A percentile compares a stretch with the other conserved stretches of the same genome.
These are phyloP conservation scores for Acanthamoeba sp. DNA, from an alignment of 208 protist genomes.

Conservation along the genomic window DNA sequence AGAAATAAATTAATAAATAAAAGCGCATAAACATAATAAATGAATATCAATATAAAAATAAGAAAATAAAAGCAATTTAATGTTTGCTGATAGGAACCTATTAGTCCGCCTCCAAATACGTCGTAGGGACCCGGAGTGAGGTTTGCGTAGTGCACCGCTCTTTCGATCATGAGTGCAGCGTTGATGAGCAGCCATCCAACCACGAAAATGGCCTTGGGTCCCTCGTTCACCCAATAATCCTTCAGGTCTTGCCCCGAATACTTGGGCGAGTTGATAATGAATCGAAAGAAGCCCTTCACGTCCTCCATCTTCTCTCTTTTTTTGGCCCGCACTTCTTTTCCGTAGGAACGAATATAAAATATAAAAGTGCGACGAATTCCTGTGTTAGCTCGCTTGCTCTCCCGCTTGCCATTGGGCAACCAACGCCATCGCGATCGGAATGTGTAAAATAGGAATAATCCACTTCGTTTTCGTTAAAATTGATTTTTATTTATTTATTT, in stretches of 20 bases:
- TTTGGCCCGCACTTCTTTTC: no score
- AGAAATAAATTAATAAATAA: not conserved
- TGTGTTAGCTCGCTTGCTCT: no score
- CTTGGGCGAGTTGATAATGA: conserved; percentile 45
- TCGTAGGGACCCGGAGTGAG: not conserved
- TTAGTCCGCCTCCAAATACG: not conserved
- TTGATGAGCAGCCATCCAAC: conserved; percentile 77
- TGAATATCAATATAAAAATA: not conserved
- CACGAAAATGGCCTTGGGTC: conserved; percentile 80
- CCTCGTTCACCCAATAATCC: conserved; percentile 82
- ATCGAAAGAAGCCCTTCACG: conserved; percentile 40
- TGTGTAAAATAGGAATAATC: no score
- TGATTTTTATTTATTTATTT: no score
- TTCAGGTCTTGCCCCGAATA: conserved; percentile 53
- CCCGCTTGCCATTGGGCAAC: no score
- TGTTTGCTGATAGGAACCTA: not conserved
- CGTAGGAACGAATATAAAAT: no score
- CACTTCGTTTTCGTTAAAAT: no score
- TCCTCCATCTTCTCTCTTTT: conserved; percentile 33
- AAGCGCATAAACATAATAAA: no score
- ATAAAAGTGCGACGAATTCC: no score
- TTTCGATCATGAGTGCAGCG: conserved; percentile 67
- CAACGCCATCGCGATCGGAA: no score
- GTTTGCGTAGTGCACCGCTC: not conserved
- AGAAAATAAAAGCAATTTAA: not conserved